Conservation (phyloP, 345 rosid species). For the Gossypium rotundifolium region DNA sequence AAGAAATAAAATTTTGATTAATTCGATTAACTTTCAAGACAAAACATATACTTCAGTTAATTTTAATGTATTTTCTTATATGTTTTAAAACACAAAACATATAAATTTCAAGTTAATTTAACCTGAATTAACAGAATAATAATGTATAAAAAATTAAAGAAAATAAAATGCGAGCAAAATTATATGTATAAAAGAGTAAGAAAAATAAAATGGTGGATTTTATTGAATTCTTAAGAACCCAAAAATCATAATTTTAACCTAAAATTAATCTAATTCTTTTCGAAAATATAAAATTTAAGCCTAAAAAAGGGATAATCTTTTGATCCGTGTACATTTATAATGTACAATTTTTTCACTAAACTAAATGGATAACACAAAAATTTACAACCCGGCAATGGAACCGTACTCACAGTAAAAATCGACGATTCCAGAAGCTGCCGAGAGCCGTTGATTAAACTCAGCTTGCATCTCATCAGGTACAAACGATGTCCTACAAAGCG, state of each 20-base stretch:
- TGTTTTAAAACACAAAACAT: no score
- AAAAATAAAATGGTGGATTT: neutral
- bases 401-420: slow-evolving; percentile 57
- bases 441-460: slow-evolving; percentile 72
- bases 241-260: neutral
- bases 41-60: no score
- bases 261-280: neutral
- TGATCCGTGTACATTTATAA: neutral
- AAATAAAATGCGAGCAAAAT: no score
- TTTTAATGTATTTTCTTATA: no score
- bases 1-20: no score
- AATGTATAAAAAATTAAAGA: no score
- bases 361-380: neutral
- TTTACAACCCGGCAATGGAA: slow-evolving; percentile 33
- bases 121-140: no score
- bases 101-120: no score
- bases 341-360: neutral
- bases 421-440: slow-evolving; percentile 54
- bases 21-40: no score
- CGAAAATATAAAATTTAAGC: neutral
- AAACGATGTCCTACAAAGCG: slow-evolving; percentile 74
- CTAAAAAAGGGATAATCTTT: neutral
- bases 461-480: slow-evolving; percentile 81
- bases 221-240: neutral
- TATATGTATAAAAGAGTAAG: neutral